These are phyloP conservation scores for Myriangium duriaei DNA, from an alignment of 2,329 filamentous ascomycete species.

Conservation along the genomic window DNA sequence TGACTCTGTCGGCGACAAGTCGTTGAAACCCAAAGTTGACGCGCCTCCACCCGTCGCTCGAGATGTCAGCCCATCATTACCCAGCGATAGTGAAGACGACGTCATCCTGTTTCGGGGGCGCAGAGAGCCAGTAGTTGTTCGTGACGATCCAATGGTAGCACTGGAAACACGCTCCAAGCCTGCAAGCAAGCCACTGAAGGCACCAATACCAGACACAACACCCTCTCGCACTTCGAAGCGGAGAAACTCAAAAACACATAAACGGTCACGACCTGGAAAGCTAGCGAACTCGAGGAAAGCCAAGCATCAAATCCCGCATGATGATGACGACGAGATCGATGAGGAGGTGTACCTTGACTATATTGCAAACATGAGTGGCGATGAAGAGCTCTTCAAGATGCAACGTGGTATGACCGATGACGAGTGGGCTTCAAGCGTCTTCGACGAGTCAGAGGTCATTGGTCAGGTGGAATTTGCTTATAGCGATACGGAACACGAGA, in stretches of 20 bases:
- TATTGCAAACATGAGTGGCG: constrained; percentile 48
- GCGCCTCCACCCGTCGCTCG: constrained; percentile 3
- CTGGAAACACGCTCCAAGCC: constrained; percentile 4
- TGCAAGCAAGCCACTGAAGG: too few species aligned
- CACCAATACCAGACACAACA: too few species aligned
- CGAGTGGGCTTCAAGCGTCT: constrained; percentile 14
- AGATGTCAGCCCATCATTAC: not conserved
- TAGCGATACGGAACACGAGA: not conserved
- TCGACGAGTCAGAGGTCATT: constrained; percentile 13
- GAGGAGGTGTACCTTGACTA: constrained; percentile 54
- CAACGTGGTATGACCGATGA: constrained; percentile 20
- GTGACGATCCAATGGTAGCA: constrained; percentile 17
- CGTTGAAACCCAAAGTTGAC: constrained; percentile 14
- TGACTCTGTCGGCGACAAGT: constrained; percentile 21
- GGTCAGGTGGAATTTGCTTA: constrained; percentile 7
- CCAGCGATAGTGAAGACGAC: constrained; percentile 51
- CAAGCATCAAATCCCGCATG: too few species aligned
- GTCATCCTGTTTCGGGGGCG: constrained; percentile 56
- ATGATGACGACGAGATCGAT: constrained; percentile 32
- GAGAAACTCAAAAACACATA: too few species aligned
- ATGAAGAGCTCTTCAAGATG: constrained; percentile 13
- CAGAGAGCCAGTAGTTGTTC: constrained; percentile 14
- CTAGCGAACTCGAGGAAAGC: too few species aligned
- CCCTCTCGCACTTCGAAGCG: too few species aligned
- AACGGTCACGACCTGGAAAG: too few species aligned